Conservation (phyloP, 2,329 filamentous ascomycete genomes). For the Didymella sp. region DNA sequence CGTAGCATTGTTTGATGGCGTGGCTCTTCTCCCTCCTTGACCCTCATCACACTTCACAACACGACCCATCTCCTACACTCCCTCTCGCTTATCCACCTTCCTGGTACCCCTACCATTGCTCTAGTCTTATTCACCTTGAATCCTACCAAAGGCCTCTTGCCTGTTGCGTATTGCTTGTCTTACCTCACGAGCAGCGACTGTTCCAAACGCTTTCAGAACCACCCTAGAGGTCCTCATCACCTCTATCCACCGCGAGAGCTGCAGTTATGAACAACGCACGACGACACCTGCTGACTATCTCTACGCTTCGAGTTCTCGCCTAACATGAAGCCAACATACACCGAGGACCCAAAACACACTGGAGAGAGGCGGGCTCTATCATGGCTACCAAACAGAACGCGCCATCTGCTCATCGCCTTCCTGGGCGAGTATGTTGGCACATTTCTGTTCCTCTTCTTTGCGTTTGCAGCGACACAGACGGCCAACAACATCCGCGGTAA, state of each 20-base stretch:
- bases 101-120: conserved; percentile 10
- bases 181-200: conserved; percentile 28
- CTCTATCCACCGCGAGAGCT: conserved; percentile 17
- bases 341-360: conserved; percentile 39
- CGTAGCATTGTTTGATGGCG: neutral
- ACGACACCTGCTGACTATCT: conserved; percentile 33
- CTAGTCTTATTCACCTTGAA: conserved; percentile 22
- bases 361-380: conserved; percentile 51
- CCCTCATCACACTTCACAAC: conserved; percentile 4
- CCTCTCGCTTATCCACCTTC: neutral
- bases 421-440: conserved; percentile 53
- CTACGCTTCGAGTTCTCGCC: conserved; percentile 49
- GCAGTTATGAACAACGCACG: conserved; percentile 49
- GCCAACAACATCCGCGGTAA: conserved; percentile 45
- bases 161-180: conserved; percentile 21
- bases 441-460: conserved; percentile 51
- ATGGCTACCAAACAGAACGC: conserved; percentile 54
- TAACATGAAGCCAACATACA: conserved; percentile 48
- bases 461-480: conserved; percentile 49
- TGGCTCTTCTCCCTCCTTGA: conserved; percentile 3
- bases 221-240: conserved; percentile 19
- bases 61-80: conserved; percentile 3
- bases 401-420: conserved; percentile 56
- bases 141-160: conserved; percentile 6
- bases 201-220: conserved; percentile 34